Conservation (phyloP, 1,139 yeast species). For the Pichia sp. region DNA sequence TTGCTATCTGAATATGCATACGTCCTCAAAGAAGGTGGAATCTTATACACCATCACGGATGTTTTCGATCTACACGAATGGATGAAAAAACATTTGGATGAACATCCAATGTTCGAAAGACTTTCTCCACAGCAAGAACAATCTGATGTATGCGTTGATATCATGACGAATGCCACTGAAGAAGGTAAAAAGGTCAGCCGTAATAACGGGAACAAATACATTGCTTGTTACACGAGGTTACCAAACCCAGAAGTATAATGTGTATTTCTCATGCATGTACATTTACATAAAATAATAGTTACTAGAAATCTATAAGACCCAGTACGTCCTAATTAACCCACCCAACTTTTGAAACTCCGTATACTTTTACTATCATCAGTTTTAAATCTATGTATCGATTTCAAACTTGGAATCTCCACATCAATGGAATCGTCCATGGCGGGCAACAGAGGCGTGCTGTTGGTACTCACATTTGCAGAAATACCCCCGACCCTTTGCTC, state of each 20-base stretch:
- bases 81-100: constrained; percentile 92
- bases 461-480: neutral
- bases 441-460: constrained; percentile 7
- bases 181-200: constrained; percentile 96
- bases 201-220: constrained; percentile 79
- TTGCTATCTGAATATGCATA: constrained; percentile 88
- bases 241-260: constrained; percentile 44
- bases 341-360: constrained; percentile 35
- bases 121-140: constrained; percentile 74
- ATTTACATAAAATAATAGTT: neutral
- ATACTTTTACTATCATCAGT: constrained; percentile 34
- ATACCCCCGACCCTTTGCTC: neutral
- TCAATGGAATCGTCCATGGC: constrained; percentile 24
- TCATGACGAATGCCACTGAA: constrained; percentile 90
- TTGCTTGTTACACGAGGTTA: constrained; percentile 81
- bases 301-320: neutral
- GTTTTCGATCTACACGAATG: constrained; percentile 89
- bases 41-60: constrained; percentile 91
- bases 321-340: neutral
- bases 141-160: constrained; percentile 71
- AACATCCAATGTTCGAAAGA: constrained; percentile 87
- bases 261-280: neutral
- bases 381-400: constrained; percentile 34
- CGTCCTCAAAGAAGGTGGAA: constrained; percentile 80
- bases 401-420: constrained; percentile 41